A percentile compares a stretch with the other conserved stretches of the same genome.
Conservation (phyloP, 768 basidiomycete species). For the Lentinula aciculospora region DNA sequence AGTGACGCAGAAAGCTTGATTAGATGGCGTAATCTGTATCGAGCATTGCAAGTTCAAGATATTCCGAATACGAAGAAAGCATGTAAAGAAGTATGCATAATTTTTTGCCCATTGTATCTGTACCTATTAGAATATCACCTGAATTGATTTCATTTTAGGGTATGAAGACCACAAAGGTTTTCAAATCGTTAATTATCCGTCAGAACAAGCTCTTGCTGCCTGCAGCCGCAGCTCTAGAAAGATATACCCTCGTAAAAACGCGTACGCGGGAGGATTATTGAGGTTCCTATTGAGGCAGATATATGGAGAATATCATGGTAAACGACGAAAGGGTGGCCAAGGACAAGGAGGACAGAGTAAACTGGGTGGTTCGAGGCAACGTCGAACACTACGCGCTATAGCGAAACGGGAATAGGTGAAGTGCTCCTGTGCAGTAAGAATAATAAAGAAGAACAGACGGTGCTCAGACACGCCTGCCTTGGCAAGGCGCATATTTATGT, state of each 20-base stretch:
- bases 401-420: too few relatives aligned
- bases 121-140: background rate
- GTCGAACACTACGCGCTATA: too few relatives aligned
- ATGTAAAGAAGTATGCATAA: conserved; percentile 4
- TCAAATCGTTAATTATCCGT: conserved; percentile 16
- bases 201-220: conserved; percentile 21
- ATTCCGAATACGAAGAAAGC: background rate
- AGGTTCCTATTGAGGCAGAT: conserved; percentile 26
- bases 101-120: background rate
- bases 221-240: conserved; percentile 23
- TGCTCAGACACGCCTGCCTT: too few relatives aligned
- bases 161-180: conserved; percentile 13
- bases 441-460: too few relatives aligned
- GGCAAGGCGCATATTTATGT: too few relatives aligned
- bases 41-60: background rate
- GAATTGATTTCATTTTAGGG: conserved; percentile 13
- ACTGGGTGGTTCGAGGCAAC: background rate
- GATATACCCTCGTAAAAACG: conserved; percentile 25
- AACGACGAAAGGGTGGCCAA: background rate
- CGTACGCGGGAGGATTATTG: conserved; percentile 25
- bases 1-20: background rate
- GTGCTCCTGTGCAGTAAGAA: too few relatives aligned
- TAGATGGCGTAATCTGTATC: background rate
- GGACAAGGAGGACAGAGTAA: background rate
- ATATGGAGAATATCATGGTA: background rate